Base-by-base conservation (phyloP, 1,284 basidiomycete species). In the Bondarzewia mesenterica region DNA sequence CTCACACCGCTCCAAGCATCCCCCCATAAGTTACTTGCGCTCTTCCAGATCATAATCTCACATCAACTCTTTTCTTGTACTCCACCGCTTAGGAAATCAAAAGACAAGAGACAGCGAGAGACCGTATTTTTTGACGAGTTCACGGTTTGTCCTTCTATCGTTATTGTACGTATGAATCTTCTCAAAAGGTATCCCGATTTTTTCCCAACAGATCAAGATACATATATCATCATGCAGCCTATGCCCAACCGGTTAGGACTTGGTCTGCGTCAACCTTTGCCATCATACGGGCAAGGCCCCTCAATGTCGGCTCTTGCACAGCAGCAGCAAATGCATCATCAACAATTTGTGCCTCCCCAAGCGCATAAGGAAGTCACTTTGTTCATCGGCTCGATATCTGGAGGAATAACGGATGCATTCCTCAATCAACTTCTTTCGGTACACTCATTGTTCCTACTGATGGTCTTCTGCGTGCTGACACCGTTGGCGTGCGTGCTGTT, bases 361-460 rank as follows among this genome's bases (percentile, higher is more conserved):
- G 68, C 71, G 15, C 77, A 77, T 55, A 82, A 78, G 55, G 67
- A 73, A 47, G 75, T 78, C 1, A 85, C 82, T 0, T 73, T 95
- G 12, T 98, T 96, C 59, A 85, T 97, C 18, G 93, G 93, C n/a
- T 89, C 89, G 54, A 98, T 97, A 64, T 90, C 93, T 1, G 88
- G 90, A 21, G 94, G 93, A 4, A 90, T 96, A 53, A 84, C 82
- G 0, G 92, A 97, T 62, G 57, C 63, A 0, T 89, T 88, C 50
- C 66, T 97, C 44, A 87, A 86, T 55, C 75, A 80, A 50, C 72
- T 97, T 36, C 75, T 97, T 35, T 70, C 76, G 51, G 92, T 93
- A 60, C n/a, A n/a, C n/a, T n/a, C n/a, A n/a, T n/a, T 59, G 87
- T 75, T n/a, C 29, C n/a, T 16, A 2, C 38, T 18, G 10, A 20